Conservation (phyloP, 495 filamentous ascomycete genomes). For the Acidiella bohemica region DNA sequence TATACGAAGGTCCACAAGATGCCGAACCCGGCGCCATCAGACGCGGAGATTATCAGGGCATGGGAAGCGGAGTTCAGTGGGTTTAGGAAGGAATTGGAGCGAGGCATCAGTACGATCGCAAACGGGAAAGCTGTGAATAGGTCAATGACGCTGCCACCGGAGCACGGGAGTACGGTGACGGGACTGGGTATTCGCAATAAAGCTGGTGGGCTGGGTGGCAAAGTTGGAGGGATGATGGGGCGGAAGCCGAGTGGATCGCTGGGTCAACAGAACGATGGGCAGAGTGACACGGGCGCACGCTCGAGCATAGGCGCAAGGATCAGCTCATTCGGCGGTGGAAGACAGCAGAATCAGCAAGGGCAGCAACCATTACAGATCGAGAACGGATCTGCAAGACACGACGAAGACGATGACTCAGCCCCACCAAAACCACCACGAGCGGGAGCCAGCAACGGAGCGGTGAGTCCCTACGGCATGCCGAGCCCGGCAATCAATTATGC, state of each 20-base stretch:
- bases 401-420: slow-evolving; percentile 11
- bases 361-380: not conserved
- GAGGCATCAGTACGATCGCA: slow-evolving; percentile 48
- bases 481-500: slow-evolving; percentile 2
- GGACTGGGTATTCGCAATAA: slow-evolving; percentile 20
- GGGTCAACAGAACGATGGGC: too few species aligned
- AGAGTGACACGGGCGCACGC: too few species aligned
- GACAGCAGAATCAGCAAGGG: not conserved
- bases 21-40: slow-evolving; percentile 57
- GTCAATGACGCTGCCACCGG: slow-evolving; percentile 36
- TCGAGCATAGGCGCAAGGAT: too few species aligned
- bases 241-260: not conserved
- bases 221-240: slow-evolving; percentile 1
- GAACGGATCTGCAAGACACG: not conserved
- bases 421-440: slow-evolving; percentile 12
- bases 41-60: slow-evolving; percentile 53
- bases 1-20: slow-evolving; percentile 62
- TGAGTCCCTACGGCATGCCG: slow-evolving; percentile 4
- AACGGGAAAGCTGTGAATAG: slow-evolving; percentile 61
- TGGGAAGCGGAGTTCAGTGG: slow-evolving; percentile 58
- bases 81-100: slow-evolving; percentile 57
- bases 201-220: not conserved
- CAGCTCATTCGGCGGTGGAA: too few species aligned
- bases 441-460: not conserved
- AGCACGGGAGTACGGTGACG: slow-evolving; percentile 17